Evolutionary conservation across 73 alveolate genomes (phyloP).

Genomic region (Stentor roeselii): DNA sequence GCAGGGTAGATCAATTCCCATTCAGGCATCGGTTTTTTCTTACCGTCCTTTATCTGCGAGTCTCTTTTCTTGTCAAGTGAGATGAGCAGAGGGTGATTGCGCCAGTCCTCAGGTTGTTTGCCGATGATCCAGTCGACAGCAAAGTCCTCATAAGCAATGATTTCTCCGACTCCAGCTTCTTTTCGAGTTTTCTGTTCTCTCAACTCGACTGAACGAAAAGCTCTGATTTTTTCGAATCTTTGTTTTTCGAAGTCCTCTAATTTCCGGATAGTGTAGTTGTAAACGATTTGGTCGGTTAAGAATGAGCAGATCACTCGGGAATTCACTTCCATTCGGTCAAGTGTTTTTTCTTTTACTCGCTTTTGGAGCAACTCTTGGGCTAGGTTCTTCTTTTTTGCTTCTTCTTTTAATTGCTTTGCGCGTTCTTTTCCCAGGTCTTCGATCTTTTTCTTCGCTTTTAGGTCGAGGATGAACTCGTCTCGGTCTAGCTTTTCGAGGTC

Average conservation of each 20-base stretch:
- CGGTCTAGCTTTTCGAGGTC: conserved; percentile 83
- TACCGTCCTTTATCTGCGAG: conserved; percentile 33
- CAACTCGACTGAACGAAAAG: conserved; percentile 54
- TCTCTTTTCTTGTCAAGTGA: conserved; percentile 28
- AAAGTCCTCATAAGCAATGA: conserved; percentile 37
- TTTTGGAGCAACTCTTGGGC: conserved; percentile 54
- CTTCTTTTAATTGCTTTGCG: conserved; percentile 67
- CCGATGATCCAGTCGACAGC: conserved; percentile 35
- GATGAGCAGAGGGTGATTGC: conserved; percentile 32
- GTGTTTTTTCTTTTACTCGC: conserved; percentile 50
- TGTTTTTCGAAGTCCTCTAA: conserved; percentile 38
- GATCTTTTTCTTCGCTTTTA: conserved; percentile 60
- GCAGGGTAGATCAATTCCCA: conserved; percentile 74
- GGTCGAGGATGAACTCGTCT: conserved; percentile 86
- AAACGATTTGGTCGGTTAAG: conserved; percentile 46
- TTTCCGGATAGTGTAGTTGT: conserved; percentile 60
- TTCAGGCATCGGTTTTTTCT: conserved; percentile 27
- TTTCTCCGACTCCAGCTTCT: conserved; percentile 39
- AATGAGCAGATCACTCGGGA: conserved; percentile 39
- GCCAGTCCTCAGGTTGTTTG: conserved; percentile 40
- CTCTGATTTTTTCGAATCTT: conserved; percentile 36
- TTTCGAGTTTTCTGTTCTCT: conserved; percentile 38
- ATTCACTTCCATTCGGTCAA: conserved; percentile 64
- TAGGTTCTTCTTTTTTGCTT: conserved; percentile 54
- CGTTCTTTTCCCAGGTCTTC: conserved; percentile 64